A percentile compares a stretch with the other conserved stretches of the same genome.
These are phyloP conservation scores for Pseudoturritis turrita DNA, from an alignment of 345 rosid genomes.

Conservation along the genomic window DNA sequence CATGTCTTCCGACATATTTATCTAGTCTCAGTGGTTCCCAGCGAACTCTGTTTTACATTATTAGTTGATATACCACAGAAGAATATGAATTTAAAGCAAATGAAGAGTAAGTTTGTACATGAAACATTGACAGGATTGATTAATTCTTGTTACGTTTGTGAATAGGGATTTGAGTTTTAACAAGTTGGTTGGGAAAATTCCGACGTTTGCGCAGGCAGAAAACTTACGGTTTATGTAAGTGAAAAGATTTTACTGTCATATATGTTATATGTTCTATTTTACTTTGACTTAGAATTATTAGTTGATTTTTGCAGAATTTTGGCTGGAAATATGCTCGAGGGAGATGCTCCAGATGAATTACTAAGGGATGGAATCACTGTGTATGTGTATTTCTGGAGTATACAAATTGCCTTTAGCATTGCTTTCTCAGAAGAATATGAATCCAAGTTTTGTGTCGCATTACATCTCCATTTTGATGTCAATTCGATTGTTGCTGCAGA, in stretches of 20 bases:
- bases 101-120: not conserved
- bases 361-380: slow-evolving; percentile 44
- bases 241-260: not conserved
- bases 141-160: slow-evolving; percentile 2
- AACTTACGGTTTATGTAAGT: slow-evolving; percentile 46
- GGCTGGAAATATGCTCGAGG: slow-evolving; percentile 44
- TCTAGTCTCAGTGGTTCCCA: not conserved
- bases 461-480: not conserved
- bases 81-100: not conserved
- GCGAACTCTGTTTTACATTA: not conserved
- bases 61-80: not conserved
- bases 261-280: not conserved
- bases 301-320: slow-evolving; percentile 39
- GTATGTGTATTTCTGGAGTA: slow-evolving; percentile 36
- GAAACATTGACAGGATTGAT: slow-evolving; percentile 7
- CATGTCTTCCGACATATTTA: not conserved
- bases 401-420: not conserved
- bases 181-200: slow-evolving; percentile 47
- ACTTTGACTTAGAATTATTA: not conserved
- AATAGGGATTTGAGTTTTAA: slow-evolving; percentile 67
- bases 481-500: slow-evolving; percentile 37
- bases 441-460: slow-evolving; percentile 12
- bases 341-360: slow-evolving; percentile 49
- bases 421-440: not conserved
- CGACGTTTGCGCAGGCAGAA: slow-evolving; percentile 32